Evolutionary conservation across 495 filamentous ascomycete genomes (phyloP).

Genomic region (Neurospora cerealis): DNA sequence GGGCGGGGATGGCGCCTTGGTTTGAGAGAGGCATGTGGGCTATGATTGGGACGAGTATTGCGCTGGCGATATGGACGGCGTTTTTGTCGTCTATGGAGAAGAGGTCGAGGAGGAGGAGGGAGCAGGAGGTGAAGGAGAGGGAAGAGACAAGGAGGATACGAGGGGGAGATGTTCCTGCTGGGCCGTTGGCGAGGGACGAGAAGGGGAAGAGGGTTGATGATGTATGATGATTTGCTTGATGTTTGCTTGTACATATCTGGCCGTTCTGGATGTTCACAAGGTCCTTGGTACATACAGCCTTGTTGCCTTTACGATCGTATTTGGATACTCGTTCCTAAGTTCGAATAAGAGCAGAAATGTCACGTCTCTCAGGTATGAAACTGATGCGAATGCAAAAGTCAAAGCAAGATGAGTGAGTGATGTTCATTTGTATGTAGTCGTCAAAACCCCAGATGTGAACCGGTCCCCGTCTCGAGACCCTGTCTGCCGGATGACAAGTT

Average conservation of each 20-base stretch:
- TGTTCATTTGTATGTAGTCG: background rate
- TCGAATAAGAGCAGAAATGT: background rate
- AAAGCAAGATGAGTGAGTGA: background rate
- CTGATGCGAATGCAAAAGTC: background rate
- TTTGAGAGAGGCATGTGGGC: slow-evolving; percentile 52
- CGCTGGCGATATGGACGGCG: slow-evolving; percentile 41
- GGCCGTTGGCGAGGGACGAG: no score
- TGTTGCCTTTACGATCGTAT: background rate
- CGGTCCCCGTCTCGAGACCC: background rate
- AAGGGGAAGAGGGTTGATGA: background rate
- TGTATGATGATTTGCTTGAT: background rate
- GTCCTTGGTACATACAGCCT: background rate
- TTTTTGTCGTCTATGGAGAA: slow-evolving; percentile 30
- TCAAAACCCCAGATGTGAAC: background rate
- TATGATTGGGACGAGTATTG: slow-evolving; percentile 45
- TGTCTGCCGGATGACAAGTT: background rate
- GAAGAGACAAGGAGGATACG: background rate
- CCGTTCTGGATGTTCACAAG: no score
- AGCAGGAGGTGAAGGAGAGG: background rate
- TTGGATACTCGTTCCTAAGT: background rate
- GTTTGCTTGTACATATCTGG: background rate
- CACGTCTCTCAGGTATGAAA: background rate
- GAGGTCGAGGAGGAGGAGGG: slow-evolving; percentile 19
- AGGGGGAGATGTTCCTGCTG: background rate
- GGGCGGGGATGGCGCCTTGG: slow-evolving; percentile 45